A percentile compares a stretch with the other conserved stretches of the same genome.
Conservation (phyloP, 371 early-diverging fungal species). For the Entomophthora muscae region DNA sequence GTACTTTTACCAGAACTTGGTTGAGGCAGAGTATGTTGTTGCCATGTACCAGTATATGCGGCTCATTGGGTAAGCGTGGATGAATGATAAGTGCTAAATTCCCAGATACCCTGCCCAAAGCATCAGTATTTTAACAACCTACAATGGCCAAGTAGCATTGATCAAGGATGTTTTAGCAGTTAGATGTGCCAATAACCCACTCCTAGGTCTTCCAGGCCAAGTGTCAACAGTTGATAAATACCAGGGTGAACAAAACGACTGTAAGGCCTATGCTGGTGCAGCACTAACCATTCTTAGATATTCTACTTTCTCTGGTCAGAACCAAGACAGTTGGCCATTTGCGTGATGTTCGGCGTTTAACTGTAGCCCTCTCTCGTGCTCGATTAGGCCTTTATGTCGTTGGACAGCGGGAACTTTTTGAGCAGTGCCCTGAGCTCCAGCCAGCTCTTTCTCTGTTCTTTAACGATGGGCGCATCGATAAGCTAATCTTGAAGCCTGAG, state of each 20-base stretch:
- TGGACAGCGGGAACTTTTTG: constrained; percentile 49
- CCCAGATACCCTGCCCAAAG: constrained; percentile 56
- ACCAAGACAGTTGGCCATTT: constrained; percentile 78
- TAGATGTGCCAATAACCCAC: constrained; percentile 68
- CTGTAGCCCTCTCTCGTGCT: constrained; percentile 83
- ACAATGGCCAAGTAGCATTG: constrained; percentile 85
- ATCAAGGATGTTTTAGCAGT: constrained; percentile 71
- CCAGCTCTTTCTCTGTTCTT: not conserved
- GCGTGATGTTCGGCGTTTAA: constrained; percentile 71
- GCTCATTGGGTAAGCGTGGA: constrained; percentile 37
- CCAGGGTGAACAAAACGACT: constrained; percentile 90
- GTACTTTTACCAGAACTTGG: constrained; percentile 70
- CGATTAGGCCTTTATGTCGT: constrained; percentile 87
- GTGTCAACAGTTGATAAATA: constrained; percentile 86
- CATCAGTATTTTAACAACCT: constrained; percentile 83
- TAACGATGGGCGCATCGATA: not conserved
- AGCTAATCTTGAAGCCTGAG: not conserved
- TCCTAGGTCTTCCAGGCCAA: constrained; percentile 46
- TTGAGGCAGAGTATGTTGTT: constrained; percentile 93
- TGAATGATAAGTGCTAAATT: constrained; percentile 10
- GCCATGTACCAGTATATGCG: constrained; percentile 92
- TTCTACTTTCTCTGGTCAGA: constrained; percentile 87
- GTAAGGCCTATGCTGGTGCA: constrained; percentile 19
- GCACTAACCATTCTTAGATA: constrained; percentile 20
- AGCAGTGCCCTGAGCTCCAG: constrained; percentile 48